Base-by-base conservation (phyloP, 176 grass and related monocot species). In the Poa pratensis region DNA sequence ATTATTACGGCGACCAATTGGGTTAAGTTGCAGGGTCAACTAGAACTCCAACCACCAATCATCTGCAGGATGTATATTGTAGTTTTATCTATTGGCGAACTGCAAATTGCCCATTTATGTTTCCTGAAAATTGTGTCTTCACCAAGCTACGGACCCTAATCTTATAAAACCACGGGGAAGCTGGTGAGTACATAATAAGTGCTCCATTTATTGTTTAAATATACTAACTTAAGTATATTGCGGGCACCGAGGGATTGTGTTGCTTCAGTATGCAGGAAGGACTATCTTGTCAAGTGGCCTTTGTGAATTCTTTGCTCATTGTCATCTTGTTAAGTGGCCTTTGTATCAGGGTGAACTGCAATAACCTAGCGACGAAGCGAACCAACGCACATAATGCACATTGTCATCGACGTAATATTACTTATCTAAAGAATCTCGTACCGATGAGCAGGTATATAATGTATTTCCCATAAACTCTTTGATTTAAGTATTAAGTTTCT, bases 181-280 rank as follows among this genome's bases (percentile, higher is more conserved):
- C 19, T 22, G 42, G 16, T 32, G 68, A 23, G 20, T 28, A 54
- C 32, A 68, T 34, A 75, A 66, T 77, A 72, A 24, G 71, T 77
- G 39, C 59, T 34, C 28, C 28, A 4, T 27, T 62, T 13, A 50
- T 9, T 61, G 24, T 19, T 73, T 48, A 15, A 53, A 75, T 24
- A 73, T 82, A 55, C 61, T 64, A 72, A 43, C 43, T 71, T 77
- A 20, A n/a, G 65, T 26, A 14, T 45, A 90, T 46, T 64, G 9
- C 11, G 22, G 61, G 40, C 69, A 27, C 51, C 52, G 72, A 72
- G 18, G 68, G 57, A 73, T 82, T 43, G 14, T 71, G 83, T 86
- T 78, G 23, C 88, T 86, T 90, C 54, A 86, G 48, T 51, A 23
- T 78, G 23, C 34, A 78, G 32, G 78, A 86, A 53, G 79, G 88